A percentile compares a stretch with the other conserved stretches of the same genome.
Conservation (phyloP, 2,329 filamentous ascomycete species). For the Apiospora sp. region DNA sequence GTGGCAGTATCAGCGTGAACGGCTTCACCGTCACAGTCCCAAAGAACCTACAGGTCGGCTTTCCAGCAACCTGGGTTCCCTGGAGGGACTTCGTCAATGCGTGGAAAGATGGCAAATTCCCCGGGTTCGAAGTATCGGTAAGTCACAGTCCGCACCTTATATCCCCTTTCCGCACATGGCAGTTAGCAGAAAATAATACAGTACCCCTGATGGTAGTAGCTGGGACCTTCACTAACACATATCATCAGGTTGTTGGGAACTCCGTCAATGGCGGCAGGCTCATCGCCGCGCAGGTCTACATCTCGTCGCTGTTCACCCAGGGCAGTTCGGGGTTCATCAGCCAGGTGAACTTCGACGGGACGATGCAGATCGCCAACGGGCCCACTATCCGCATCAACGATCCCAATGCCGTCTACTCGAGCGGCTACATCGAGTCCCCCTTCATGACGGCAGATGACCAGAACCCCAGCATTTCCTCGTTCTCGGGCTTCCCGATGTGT, state of each 20-base stretch:
- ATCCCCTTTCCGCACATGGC: background rate
- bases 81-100: constrained; percentile 33
- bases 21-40: constrained; percentile 31
- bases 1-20: constrained; percentile 31
- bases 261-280: constrained; percentile 42
- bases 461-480: constrained; percentile 54
- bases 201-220: too few species aligned
- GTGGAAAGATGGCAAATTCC: constrained; percentile 21
- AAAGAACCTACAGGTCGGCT: constrained; percentile 33
- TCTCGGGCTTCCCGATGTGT: constrained; percentile 59
- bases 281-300: constrained; percentile 48
- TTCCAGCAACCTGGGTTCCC: constrained; percentile 32
- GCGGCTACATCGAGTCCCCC: constrained; percentile 44
- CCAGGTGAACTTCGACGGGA: constrained; percentile 43
- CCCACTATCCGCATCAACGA: constrained; percentile 50
- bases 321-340: constrained; percentile 46
- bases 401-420: constrained; percentile 50
- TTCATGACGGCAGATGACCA: constrained; percentile 54
- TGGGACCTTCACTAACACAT: background rate
- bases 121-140: constrained; percentile 37
- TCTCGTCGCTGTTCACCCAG: constrained; percentile 47
- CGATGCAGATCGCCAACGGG: constrained; percentile 46
- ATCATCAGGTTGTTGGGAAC: constrained; percentile 46
- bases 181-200: background rate
- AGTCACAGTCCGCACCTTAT: constrained; percentile 13